Conservation (phyloP, 345 rosid genomes). For the Luvunga scandens region DNA sequence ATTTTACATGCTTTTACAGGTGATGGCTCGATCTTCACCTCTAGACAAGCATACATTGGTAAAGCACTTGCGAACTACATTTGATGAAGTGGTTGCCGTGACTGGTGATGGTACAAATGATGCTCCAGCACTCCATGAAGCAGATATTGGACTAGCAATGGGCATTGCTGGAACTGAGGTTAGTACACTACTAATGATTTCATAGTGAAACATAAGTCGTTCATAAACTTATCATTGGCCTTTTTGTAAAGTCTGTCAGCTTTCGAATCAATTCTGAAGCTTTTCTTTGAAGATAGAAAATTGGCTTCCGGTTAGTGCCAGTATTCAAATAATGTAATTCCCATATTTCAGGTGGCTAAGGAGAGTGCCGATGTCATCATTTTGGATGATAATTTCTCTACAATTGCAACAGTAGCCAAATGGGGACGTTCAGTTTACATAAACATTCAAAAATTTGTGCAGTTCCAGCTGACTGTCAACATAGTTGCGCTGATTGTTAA, state of each 20-base stretch:
- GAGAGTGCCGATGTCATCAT: slow-evolving; percentile 98
- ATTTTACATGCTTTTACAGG: slow-evolving; percentile 40
- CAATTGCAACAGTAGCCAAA: slow-evolving; percentile 91
- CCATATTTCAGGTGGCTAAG: slow-evolving; percentile 74
- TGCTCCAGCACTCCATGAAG: slow-evolving; percentile 97
- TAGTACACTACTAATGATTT: slow-evolving; percentile 12
- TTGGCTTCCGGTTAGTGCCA: background rate
- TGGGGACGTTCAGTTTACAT: slow-evolving; percentile 96
- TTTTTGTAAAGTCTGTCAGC: background rate
- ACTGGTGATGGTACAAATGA: slow-evolving; percentile 98
- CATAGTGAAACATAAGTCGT: background rate
- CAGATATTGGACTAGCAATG: slow-evolving; percentile 97
- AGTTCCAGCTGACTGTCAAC: slow-evolving; percentile 90
- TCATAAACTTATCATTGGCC: background rate
- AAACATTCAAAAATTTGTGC: slow-evolving; percentile 93
- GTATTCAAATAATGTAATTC: slow-evolving; percentile 12
- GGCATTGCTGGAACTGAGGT: slow-evolving; percentile 99
- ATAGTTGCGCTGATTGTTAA: slow-evolving; percentile 81
- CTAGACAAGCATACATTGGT: slow-evolving; percentile 89
- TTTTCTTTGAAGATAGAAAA: background rate
- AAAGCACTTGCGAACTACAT: slow-evolving; percentile 75
- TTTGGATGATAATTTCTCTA: slow-evolving; percentile 91
- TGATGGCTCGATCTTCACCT: slow-evolving; percentile 97
- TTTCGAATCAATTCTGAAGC: background rate
- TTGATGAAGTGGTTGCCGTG: slow-evolving; percentile 85